phyloP scores from a whole-genome alignment of 805 yeast genomes.

The Cephaloascus albidus region DNA sequence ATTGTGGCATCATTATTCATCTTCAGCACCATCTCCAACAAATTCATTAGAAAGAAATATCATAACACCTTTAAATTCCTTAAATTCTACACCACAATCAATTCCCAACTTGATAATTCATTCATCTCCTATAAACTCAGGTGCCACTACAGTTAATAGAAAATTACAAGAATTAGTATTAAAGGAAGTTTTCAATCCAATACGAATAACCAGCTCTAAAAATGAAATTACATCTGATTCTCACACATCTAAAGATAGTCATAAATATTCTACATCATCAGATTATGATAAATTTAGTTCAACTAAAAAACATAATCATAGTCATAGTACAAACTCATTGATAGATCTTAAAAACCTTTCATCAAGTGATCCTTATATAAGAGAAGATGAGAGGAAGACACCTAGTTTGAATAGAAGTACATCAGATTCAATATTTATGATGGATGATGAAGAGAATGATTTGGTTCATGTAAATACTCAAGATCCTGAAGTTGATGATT shows the following conservation, averaged over 20 bases:
- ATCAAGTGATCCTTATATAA: neutral
- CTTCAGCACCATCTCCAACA: slow-evolving; percentile 29
- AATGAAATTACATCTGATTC: no score
- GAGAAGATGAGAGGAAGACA: no score
- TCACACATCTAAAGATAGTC: neutral
- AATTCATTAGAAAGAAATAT: slow-evolving; percentile 8
- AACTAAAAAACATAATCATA: neutral
- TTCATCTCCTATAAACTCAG: slow-evolving; percentile 6
- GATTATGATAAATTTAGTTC: neutral
- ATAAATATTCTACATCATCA: neutral
- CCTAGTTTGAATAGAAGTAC: no score
- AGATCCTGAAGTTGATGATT: neutral
- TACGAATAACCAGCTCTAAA: slow-evolving; percentile 2
- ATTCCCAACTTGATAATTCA: slow-evolving; percentile 2
- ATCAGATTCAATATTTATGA: neutral
- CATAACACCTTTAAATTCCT: neutral
- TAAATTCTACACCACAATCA: neutral
- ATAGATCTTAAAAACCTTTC: neutral
- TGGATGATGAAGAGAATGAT: slow-evolving; percentile 1
- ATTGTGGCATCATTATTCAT: slow-evolving; percentile 53
- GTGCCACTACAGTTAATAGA: slow-evolving; percentile 52
- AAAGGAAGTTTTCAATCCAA: slow-evolving; percentile 63
- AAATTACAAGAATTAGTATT: slow-evolving; percentile 62
- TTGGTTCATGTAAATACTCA: neutral
- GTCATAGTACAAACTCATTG: neutral